Evolutionary conservation across 2,329 filamentous ascomycete genomes (phyloP), one percentile per base, ranked within the genome.

Genomic region (Colletotrichum tropicicola): DNA sequence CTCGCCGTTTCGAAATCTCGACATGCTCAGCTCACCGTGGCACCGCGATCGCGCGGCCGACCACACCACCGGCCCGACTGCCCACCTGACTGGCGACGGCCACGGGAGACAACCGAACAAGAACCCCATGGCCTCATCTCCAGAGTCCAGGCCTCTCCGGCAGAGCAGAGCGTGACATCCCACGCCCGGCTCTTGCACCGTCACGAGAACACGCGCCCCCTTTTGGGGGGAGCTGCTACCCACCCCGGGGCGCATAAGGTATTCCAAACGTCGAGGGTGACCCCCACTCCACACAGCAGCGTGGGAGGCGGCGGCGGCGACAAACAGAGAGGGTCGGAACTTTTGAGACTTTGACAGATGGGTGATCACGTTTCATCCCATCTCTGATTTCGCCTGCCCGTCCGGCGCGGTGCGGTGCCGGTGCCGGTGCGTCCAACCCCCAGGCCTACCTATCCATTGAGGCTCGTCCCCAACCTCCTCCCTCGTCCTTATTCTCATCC

Each of bases 331-430:
- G 13, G 19, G 37, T 30, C 19, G 59, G 60, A 39, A 47, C 32
- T 47, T 64, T 64, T 15, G 39, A 43, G n/a, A 43, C 19, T 43
- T 35, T 55, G 61, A 60, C 48, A 60, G 41, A 60, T 64, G 39
- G 32, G 48, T 41, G 19, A 30, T 47, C 47, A 54, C 56, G 56
- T 60, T 59, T 60, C 61, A 54, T 60, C 56, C 56, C 61, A 32
- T 48, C 12, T 64, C 30, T 44, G 35, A 35, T 12, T 37, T 19
- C 19, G 23, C 30, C 17, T 53, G 47, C 37, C 19, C 28, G 54
- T 28, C 27, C 48, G n/a, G n/a, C n/a, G n/a, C n/a, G n/a, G n/a
- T n/a, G n/a, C n/a, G n/a, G n/a, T n/a, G n/a, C n/a, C n/a, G n/a
- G n/a, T n/a, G n/a, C n/a, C n/a, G 15, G 28, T 39, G 23, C 25